Evolutionary conservation across 2,329 filamentous ascomycete species (phyloP).

Genomic region (Trichophyton rubrum): DNA sequence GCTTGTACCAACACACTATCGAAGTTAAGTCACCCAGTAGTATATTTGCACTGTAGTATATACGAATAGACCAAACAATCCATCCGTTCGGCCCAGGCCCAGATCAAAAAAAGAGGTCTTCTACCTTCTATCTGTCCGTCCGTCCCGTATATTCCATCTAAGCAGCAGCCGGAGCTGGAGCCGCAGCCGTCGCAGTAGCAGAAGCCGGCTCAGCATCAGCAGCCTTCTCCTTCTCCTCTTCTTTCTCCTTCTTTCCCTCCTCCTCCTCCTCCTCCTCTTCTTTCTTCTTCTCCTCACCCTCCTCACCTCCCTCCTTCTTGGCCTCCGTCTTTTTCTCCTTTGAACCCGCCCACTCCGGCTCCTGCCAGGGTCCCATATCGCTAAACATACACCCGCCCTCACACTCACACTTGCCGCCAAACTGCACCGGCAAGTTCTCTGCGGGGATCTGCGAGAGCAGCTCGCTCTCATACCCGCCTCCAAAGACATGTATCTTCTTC

Average conservation of each 20-base stretch:
- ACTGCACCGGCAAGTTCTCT: conserved; percentile 78
- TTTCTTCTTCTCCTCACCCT: conserved; percentile 19
- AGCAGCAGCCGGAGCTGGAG: too few relatives aligned
- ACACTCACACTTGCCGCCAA: conserved; percentile 77
- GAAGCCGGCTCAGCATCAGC: background rate
- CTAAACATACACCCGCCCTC: conserved; percentile 70
- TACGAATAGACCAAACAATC: background rate
- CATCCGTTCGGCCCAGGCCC: too few relatives aligned
- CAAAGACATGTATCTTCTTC: conserved; percentile 86
- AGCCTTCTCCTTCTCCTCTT: too few relatives aligned
- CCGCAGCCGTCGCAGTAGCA: background rate
- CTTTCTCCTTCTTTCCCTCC: background rate
- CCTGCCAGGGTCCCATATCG: conserved; percentile 77
- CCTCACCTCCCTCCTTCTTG: conserved; percentile 11
- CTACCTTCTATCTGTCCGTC: background rate
- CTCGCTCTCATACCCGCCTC: conserved; percentile 68
- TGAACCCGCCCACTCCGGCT: conserved; percentile 33
- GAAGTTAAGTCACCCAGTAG: background rate
- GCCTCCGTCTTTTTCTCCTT: conserved; percentile 31
- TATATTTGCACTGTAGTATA: background rate
- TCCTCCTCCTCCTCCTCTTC: background rate
- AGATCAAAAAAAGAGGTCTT: background rate
- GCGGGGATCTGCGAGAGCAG: conserved; percentile 70
- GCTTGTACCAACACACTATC: background rate
- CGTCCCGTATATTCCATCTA: background rate